Percentiles rank a stretch among this genome's conserved stretches.
phyloP scores from a whole-genome alignment of 2,329 filamentous ascomycete genomes.

The Rhinocladiella mackenziei region DNA sequence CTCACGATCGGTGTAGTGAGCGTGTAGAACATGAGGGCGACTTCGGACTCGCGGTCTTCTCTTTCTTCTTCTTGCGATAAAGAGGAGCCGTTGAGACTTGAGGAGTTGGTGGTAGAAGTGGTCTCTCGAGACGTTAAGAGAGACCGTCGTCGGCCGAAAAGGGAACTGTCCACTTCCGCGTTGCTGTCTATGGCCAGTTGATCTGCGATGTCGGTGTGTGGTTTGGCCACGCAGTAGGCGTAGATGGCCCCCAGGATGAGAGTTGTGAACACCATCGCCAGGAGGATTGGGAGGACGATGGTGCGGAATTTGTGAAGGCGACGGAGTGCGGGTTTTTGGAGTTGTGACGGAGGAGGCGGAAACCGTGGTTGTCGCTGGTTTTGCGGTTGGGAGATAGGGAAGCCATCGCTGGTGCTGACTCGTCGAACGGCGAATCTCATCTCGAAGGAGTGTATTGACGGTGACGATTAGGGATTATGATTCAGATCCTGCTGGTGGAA shows the following conservation, averaged over 20 bases:
- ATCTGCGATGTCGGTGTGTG: slow-evolving; percentile 24
- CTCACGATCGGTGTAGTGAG: slow-evolving; percentile 17
- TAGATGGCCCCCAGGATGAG: slow-evolving; percentile 27
- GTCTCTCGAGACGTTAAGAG: neutral
- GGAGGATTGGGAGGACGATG: slow-evolving; percentile 20
- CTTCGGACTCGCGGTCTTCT: no score
- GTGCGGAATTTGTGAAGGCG: slow-evolving; percentile 21
- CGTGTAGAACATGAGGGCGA: slow-evolving; percentile 26
- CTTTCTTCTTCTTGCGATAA: no score
- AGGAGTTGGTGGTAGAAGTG: neutral
- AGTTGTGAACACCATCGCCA: slow-evolving; percentile 25
- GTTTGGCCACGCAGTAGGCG: slow-evolving; percentile 29
- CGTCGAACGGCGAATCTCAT: slow-evolving; percentile 19
- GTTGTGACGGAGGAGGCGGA: slow-evolving; percentile 5
- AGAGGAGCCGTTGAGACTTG: slow-evolving; percentile 1
- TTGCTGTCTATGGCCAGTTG: slow-evolving; percentile 12
- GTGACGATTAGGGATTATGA: slow-evolving; percentile 2
- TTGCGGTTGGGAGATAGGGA: slow-evolving; percentile 17
- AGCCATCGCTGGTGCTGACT: slow-evolving; percentile 12
- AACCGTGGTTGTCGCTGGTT: slow-evolving; percentile 1
- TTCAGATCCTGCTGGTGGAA: slow-evolving; percentile 2
- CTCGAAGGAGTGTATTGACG: neutral
- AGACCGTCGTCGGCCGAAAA: slow-evolving; percentile 13
- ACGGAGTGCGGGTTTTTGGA: slow-evolving; percentile 10
- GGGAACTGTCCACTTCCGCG: slow-evolving; percentile 20